A percentile compares a stretch with the other conserved stretches of the same genome.
Evolutionary conservation across 148 eudicot species (phyloP).

Genomic region (Spergularia marina): DNA sequence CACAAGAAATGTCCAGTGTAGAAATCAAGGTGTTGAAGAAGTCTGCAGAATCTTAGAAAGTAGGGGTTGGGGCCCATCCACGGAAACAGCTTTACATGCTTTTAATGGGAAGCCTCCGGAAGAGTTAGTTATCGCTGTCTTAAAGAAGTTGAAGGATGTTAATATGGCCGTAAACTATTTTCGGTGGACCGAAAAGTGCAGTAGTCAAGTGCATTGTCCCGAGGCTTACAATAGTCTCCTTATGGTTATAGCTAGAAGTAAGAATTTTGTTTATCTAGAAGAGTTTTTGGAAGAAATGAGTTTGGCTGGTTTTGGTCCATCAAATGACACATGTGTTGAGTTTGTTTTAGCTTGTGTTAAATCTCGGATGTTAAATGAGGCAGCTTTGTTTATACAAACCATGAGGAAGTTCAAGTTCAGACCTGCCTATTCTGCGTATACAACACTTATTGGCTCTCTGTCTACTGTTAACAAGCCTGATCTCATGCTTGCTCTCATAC

Average conservation of each 20-base stretch:
- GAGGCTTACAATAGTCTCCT: conserved; percentile 86
- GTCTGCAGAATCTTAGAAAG: conserved; percentile 65
- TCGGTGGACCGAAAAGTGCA: conserved; percentile 69
- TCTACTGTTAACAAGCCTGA: conserved; percentile 62
- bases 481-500: conserved; percentile 68
- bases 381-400: conserved; percentile 54
- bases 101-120: conserved; percentile 40
- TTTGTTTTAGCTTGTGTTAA: conserved; percentile 60
- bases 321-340: conserved; percentile 56
- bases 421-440: conserved; percentile 92
- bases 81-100: conserved; percentile 52
- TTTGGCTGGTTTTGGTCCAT: conserved; percentile 78
- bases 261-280: conserved; percentile 46
- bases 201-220: conserved; percentile 56
- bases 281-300: conserved; percentile 92
- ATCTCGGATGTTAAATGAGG: conserved; percentile 52
- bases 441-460: conserved; percentile 77
- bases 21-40: conserved; percentile 42
- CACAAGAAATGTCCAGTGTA: conserved; percentile 28
- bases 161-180: conserved; percentile 65
- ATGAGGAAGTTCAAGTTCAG: conserved; percentile 85
- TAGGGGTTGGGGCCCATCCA: conserved; percentile 70
- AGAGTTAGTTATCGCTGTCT: conserved; percentile 59
- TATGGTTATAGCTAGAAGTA: conserved; percentile 68
- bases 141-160: conserved; percentile 65